Base-by-base conservation (phyloP, 371 early-diverging fungal species). In the Mucor mucedo region DNA sequence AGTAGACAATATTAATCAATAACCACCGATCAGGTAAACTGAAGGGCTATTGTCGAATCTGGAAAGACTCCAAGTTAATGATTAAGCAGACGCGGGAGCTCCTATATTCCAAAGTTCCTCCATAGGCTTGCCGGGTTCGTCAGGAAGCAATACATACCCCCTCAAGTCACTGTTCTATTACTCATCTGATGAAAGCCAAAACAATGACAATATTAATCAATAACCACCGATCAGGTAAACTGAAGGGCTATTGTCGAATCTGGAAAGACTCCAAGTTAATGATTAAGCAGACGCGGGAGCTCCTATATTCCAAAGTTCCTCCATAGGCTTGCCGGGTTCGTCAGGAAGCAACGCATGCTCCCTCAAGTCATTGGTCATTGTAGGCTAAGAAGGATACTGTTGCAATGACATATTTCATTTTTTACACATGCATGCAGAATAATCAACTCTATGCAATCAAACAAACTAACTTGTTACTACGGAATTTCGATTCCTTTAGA, bases 41-140 rank as follows among this genome's bases (percentile, higher is more conserved):
- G 66, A 66, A 56, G 66, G 56, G 66, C 39, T 60, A 66, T 27
- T 66, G 66, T 66, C 66, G 60, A 65, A 50, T 55, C 66, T 59
- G 66, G 33, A 60, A 65, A 65, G 66, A 65, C 66, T 44, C 52
- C 66, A 57, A 66, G 67, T 40, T 61, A 62, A 61, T 21, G 58
- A 66, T 38, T 60, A 66, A 66, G 66, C 66, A 66, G 57, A 66
- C 61, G 53, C 52, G 66, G 61, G 57, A 66, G 57, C 60, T 65
- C 39, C 66, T 66, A 66, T 66, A 58, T 60, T 66, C 52, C 66
- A 60, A 66, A 66, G 67, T 61, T 52, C 48, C 67, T 66, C 28
- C 40, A 66, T 66, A 66, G 67, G 67, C 62, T 66, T 66, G 47
- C 67, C 67, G 67, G 66, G 58, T 66, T 60, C 42, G 62, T 66